A percentile compares a stretch with the other conserved stretches of the same genome.
Conservation (phyloP, 306 rosid species). For the Cucumis cinereus region DNA sequence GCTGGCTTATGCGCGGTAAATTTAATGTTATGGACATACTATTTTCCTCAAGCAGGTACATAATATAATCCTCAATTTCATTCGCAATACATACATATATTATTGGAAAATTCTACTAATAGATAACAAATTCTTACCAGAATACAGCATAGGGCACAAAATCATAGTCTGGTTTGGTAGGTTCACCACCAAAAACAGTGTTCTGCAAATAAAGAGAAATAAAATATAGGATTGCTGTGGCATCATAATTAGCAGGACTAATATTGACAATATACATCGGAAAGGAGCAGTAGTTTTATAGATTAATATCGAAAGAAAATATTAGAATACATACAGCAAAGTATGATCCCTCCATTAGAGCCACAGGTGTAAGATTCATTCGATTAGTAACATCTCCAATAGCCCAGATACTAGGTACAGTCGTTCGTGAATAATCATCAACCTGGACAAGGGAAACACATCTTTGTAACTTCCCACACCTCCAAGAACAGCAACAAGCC, state of each 20-base stretch:
- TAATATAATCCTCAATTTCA: background rate
- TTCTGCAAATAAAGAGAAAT: constrained; percentile 35
- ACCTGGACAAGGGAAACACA: constrained; percentile 35
- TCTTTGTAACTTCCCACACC: background rate
- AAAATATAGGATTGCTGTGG: background rate
- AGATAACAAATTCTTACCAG: constrained; percentile 15
- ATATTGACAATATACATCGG: background rate
- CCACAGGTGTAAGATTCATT: constrained; percentile 86
- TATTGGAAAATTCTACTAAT: background rate
- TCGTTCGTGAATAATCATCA: constrained; percentile 66
- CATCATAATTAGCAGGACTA: background rate
- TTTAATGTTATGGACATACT: background rate
- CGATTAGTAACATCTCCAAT: constrained; percentile 94
- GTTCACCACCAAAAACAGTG: constrained; percentile 70
- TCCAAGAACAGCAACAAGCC: background rate
- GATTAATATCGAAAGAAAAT: background rate
- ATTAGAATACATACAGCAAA: constrained; percentile 56
- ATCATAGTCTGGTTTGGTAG: constrained; percentile 55
- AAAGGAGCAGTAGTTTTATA: background rate
- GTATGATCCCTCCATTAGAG: constrained; percentile 77
- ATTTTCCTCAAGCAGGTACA: background rate
- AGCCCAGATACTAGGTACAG: constrained; percentile 79
- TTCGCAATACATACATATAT: background rate
- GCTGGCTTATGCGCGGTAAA: background rate
- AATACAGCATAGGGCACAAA: constrained; percentile 44